Percentiles rank a stretch among this genome's conserved stretches.
Conservation (phyloP, 495 filamentous ascomycete species). For the Aspergillus ostianus region DNA sequence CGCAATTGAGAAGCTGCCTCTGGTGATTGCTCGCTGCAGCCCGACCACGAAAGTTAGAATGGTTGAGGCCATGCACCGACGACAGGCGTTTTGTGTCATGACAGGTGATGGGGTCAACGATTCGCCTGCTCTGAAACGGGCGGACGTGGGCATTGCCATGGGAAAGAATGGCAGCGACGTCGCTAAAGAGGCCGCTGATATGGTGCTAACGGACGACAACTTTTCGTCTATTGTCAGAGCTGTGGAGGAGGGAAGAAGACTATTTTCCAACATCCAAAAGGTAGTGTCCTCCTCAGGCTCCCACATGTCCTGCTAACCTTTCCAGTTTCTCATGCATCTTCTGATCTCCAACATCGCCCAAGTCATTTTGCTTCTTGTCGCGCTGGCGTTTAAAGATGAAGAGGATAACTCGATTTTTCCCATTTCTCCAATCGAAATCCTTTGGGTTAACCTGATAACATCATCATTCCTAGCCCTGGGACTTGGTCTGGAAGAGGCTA, state of each 20-base stretch:
- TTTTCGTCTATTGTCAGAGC: conserved; percentile 75
- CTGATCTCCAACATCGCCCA: conserved; percentile 73
- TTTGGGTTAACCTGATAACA: conserved; percentile 79
- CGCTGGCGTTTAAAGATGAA: conserved; percentile 67
- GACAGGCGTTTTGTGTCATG: conserved; percentile 65
- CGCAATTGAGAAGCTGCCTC: conserved; percentile 56
- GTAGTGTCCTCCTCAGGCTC: conserved; percentile 4
- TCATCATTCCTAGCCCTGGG: conserved; percentile 75
- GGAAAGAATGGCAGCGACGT: conserved; percentile 81
- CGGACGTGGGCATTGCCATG: conserved; percentile 87
- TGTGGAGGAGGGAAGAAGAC: conserved; percentile 67
- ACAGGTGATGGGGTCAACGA: conserved; percentile 87
- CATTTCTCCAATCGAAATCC: conserved; percentile 68
- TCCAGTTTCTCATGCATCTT: conserved; percentile 66
- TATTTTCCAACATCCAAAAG: conserved; percentile 84
- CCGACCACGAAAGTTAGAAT: conserved; percentile 69
- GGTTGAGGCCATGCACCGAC: conserved; percentile 68
- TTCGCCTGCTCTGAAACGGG: conserved; percentile 71
- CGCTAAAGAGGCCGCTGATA: conserved; percentile 85
- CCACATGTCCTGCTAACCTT: background rate
- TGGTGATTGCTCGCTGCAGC: conserved; percentile 70
- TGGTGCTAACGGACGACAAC: conserved; percentile 87
- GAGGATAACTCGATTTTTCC: conserved; percentile 68
- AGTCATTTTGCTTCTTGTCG: conserved; percentile 67
- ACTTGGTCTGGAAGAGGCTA: conserved; percentile 67